Evolutionary conservation across 2,329 filamentous ascomycete genomes (phyloP).

Genomic region (Akanthomyces uredinophilus): DNA sequence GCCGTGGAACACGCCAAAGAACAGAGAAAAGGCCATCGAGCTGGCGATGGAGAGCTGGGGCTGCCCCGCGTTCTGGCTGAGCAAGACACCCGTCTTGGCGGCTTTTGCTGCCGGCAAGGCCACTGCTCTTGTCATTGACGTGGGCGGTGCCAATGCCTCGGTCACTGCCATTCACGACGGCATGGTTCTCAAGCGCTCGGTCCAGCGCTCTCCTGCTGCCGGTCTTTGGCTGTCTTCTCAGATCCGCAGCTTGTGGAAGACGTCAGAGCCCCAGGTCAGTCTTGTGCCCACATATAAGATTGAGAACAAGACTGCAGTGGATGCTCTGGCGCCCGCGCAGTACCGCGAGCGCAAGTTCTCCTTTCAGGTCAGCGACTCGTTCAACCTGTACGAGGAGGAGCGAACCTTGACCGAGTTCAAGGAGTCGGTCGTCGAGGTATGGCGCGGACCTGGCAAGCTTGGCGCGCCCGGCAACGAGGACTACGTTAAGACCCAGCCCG

Average conservation of each 20-base stretch:
- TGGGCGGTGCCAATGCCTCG: conserved; percentile 82
- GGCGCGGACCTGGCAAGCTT: conserved; percentile 73
- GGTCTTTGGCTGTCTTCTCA: conserved; percentile 89
- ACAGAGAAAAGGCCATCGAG: conserved; percentile 90
- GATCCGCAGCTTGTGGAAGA: conserved; percentile 73
- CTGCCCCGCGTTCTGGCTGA: conserved; percentile 89
- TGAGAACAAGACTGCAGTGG: conserved; percentile 80
- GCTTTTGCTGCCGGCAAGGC: conserved; percentile 92
- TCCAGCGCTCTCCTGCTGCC: conserved; percentile 78
- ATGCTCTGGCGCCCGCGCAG: conserved; percentile 75
- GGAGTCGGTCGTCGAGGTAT: conserved; percentile 92
- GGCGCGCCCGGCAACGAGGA: conserved; percentile 67
- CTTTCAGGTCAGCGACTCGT: conserved; percentile 60
- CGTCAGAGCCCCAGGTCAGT: conserved; percentile 63
- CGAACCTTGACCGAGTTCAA: conserved; percentile 94
- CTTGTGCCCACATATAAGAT: conserved; percentile 84
- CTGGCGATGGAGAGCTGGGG: conserved; percentile 97
- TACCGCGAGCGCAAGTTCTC: conserved; percentile 68
- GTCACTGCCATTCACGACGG: conserved; percentile 92
- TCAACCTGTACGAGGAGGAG: conserved; percentile 82
- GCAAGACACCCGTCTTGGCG: conserved; percentile 80
- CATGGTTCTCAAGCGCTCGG: conserved; percentile 84
- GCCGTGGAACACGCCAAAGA: conserved; percentile 83
- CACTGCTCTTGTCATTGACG: conserved; percentile 85
- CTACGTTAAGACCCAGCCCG: conserved; percentile 63